Evolutionary conservation across 2,329 filamentous ascomycete species (phyloP).

Genomic region (Dothiorella sarmentorum): DNA sequence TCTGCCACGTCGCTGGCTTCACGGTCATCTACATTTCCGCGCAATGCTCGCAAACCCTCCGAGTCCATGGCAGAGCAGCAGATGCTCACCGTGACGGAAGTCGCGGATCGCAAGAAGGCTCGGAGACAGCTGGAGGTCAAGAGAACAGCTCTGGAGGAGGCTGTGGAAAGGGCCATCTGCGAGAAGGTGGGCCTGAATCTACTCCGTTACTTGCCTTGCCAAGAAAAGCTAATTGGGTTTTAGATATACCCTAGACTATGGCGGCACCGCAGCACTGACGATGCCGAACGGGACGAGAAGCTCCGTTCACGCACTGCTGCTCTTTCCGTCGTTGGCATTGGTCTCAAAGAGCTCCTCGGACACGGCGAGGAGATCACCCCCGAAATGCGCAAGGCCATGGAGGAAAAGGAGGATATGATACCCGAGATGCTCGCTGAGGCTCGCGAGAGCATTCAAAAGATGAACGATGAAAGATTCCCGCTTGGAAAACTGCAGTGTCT

Average conservation of each 20-base stretch:
- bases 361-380: constrained; percentile 54
- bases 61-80: constrained; percentile 59
- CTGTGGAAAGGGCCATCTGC: constrained; percentile 80
- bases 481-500: constrained; percentile 87
- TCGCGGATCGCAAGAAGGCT: constrained; percentile 73
- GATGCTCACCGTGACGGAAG: constrained; percentile 87
- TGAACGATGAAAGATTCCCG: constrained; percentile 85
- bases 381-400: constrained; percentile 53
- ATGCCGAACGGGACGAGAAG: constrained; percentile 93
- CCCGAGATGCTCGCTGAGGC: constrained; percentile 69
- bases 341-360: constrained; percentile 71
- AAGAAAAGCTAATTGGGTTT: constrained; percentile 21
- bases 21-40: constrained; percentile 51
- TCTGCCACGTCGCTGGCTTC: constrained; percentile 48
- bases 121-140: constrained; percentile 77
- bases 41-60: constrained; percentile 28
- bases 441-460: constrained; percentile 63
- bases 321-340: constrained; percentile 85
- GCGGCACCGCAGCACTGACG: constrained; percentile 84
- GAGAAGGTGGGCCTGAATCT: constrained; percentile 53
- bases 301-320: constrained; percentile 91
- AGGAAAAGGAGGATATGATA: constrained; percentile 60
- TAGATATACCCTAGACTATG: constrained; percentile 75
- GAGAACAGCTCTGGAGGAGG: constrained; percentile 75
- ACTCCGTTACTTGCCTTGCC: constrained; percentile 27